Evolutionary conservation across 2,329 filamentous ascomycete genomes (phyloP), one percentile per base, ranked within the genome.

Genomic region (Bipolaris victoriae): DNA sequence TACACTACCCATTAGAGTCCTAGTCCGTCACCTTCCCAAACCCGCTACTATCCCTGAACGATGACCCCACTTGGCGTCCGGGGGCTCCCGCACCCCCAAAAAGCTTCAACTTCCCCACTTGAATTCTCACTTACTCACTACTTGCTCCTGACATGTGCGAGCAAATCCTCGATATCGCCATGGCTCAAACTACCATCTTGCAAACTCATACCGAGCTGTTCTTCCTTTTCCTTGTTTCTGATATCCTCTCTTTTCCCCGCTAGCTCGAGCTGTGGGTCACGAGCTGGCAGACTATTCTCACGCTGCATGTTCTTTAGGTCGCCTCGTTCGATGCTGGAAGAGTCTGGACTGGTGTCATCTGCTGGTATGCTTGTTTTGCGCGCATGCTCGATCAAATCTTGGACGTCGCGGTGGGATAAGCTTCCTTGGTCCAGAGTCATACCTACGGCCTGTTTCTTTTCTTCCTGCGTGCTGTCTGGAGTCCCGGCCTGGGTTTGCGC

Each of bases 351-450:
- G 15, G 20, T 24, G 1, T 13, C 36, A 2, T 18, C 16, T 20
- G 24, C 15, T 4, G 39, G 22, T 15, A 16, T 16, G 1, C 55
- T 57, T 35, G 37, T 52, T 22, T 20, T 49, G 11, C 43, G 54
- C 3, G 51, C 54, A 22, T 60, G 54, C 7, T 58, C 41, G 18
- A 64, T 41, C 1, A 63, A 41, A 1, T 61, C 50, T 33, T 53
- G 43, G 4, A 64, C 47, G 22, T 64, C 60, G 13, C 35, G 40
- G 33, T 63, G 50, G 3, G 62, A 64, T 3, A 66, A 46, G 35
- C 62, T 67, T n/a, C 57, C 62, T 16, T 65, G 46, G 29, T 63
- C 62, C 1, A 61, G 36, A 4, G 47, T 53, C 65, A 67, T 69
- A 24, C 67, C 67, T 2, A 68, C n/a, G 20, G 60, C 53, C 6